phyloP scores from a whole-genome alignment of 1,284 basidiomycete genomes.

The Cutaneotrichosporon sp. region DNA sequence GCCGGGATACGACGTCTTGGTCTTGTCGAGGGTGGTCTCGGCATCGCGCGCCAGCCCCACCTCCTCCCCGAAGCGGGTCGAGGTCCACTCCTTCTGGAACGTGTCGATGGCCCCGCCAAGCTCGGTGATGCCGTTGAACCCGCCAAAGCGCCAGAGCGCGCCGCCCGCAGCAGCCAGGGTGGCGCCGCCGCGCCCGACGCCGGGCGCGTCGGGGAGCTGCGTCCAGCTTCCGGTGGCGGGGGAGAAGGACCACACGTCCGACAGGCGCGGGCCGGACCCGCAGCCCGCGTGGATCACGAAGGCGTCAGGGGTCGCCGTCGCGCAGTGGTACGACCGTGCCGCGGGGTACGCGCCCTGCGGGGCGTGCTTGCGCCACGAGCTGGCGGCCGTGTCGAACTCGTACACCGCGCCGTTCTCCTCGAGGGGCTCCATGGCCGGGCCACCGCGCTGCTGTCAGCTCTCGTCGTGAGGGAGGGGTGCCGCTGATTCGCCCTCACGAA shows the following conservation, averaged over 20 bases:
- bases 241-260: conserved; percentile 36
- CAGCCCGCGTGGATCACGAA: conserved; percentile 36
- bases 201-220: conserved; percentile 30
- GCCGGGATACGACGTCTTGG: no score
- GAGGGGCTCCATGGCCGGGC: conserved; percentile 31
- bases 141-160: conserved; percentile 33
- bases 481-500: no score
- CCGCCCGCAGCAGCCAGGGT: conserved; percentile 23
- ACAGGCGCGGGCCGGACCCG: conserved; percentile 23
- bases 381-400: conserved; percentile 24
- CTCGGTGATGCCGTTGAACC: conserved; percentile 39
- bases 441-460: conserved; percentile 28
- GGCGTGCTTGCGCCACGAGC: conserved; percentile 25
- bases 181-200: conserved; percentile 30
- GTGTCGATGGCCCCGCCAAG: conserved; percentile 34
- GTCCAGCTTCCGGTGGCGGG: conserved; percentile 20
- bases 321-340: conserved; percentile 31
- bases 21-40: neutral
- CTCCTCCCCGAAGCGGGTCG: conserved; percentile 13
- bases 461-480: no score
- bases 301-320: conserved; percentile 13
- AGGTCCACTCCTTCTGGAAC: conserved; percentile 13
- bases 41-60: conserved; percentile 22
- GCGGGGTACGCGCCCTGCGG: conserved; percentile 16
- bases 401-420: conserved; percentile 32